phyloP scores from a whole-genome alignment of 306 rosid genomes.

The Sesbania bispinosa region DNA sequence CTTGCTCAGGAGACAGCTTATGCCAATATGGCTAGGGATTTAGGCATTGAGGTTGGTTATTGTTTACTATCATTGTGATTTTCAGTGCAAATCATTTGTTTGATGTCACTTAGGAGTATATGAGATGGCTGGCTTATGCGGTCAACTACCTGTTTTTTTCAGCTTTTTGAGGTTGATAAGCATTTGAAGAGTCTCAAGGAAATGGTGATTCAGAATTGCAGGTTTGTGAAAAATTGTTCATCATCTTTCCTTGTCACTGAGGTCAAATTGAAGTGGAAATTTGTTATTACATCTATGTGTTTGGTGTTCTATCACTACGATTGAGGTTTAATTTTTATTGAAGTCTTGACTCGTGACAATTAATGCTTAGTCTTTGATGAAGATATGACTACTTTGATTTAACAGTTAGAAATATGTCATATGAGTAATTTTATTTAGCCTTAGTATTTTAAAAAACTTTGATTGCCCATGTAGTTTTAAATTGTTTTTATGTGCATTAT shows the following conservation, averaged over 20 bases:
- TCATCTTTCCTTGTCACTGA: neutral
- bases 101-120: conserved; percentile 11
- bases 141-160: conserved; percentile 33
- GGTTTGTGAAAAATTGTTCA: conserved; percentile 44
- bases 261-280: conserved; percentile 10
- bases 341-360: neutral
- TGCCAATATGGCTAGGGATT: conserved; percentile 72
- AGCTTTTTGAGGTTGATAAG: conserved; percentile 63
- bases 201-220: conserved; percentile 69
- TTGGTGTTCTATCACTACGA: neutral
- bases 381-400: too few species aligned
- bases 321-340: neutral
- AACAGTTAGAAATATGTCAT: too few species aligned
- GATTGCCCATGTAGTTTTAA: too few species aligned
- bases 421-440: too few species aligned
- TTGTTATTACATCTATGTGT: neutral
- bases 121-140: conserved; percentile 21
- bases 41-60: conserved; percentile 58
- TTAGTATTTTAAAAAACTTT: too few species aligned
- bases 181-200: conserved; percentile 61
- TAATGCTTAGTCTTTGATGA: too few species aligned
- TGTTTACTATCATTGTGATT: conserved; percentile 24
- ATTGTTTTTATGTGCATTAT: too few species aligned
- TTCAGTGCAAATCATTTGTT: conserved; percentile 9
- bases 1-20: conserved; percentile 67